Evolutionary conservation across 106 monocot species (phyloP).

Genomic region (Acorus gramineus): DNA sequence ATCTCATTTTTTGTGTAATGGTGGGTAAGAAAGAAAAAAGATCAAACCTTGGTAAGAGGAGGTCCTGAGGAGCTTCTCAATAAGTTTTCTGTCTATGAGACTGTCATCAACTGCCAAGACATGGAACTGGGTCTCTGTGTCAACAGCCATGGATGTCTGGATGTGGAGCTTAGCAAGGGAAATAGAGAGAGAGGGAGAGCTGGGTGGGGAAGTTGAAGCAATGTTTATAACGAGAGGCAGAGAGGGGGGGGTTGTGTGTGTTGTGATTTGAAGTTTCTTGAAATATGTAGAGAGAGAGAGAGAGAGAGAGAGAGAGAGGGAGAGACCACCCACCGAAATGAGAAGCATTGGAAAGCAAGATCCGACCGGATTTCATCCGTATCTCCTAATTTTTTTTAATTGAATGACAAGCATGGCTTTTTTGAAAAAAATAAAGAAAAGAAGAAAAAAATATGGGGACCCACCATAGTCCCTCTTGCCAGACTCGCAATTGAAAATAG

Average conservation of each 20-base stretch:
- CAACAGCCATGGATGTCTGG: conserved; percentile 13
- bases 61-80: conserved; percentile 76
- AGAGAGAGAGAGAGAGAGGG: neutral
- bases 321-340: conserved; percentile 9
- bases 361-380: conserved; percentile 12
- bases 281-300: neutral
- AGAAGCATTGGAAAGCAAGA: conserved; percentile 11
- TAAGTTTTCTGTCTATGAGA: conserved; percentile 73
- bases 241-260: neutral
- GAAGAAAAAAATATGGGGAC: too few species aligned
- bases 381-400: neutral
- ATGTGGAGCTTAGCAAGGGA: neutral
- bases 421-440: too few species aligned
- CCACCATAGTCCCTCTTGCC: too few species aligned
- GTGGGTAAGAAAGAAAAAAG: neutral
- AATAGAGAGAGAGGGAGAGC: neutral
- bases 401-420: too few species aligned
- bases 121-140: conserved; percentile 41
- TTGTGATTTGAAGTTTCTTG: neutral
- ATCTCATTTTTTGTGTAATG: neutral
- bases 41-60: conserved; percentile 71
- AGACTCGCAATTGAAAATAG: too few species aligned
- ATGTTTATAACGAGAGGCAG: neutral
- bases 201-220: neutral
- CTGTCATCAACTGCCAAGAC: conserved; percentile 92